Percentiles rank a stretch among this genome's conserved stretches.
Conservation (phyloP, 2,329 filamentous ascomycete species). For the Fusarium decemcellulare region DNA sequence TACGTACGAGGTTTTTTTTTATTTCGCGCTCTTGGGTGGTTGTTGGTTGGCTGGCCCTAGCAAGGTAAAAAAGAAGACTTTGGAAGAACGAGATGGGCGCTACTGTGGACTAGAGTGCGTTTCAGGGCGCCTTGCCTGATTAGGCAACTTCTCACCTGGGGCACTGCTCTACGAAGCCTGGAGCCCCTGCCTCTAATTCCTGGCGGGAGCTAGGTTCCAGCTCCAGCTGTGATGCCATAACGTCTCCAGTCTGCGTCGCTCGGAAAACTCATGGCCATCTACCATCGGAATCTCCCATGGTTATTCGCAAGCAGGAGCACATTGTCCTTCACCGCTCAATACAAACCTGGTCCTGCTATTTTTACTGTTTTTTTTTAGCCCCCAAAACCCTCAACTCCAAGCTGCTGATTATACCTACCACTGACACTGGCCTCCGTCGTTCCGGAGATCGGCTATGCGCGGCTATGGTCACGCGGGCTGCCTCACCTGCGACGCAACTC, state of each 20-base stretch:
- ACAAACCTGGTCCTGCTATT: not conserved
- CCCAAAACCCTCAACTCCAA: constrained; percentile 1
- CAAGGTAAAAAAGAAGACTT: constrained; percentile 3
- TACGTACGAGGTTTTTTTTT: constrained; percentile 5
- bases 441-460: constrained; percentile 37
- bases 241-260: not conserved
- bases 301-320: not conserved
- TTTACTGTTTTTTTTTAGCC: not conserved
- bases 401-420: not conserved
- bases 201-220: not conserved
- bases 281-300: constrained; percentile 2
- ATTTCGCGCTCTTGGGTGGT: not conserved
- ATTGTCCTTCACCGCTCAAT: constrained; percentile 8
- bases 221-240: not conserved
- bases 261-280: not conserved
- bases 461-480: constrained; percentile 25
- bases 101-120: constrained; percentile 12
- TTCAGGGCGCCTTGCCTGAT: constrained; percentile 33
- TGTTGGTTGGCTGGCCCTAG: not conserved
- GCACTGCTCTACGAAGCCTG: not conserved
- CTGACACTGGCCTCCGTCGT: not conserved
- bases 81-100: constrained; percentile 18
- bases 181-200: constrained; percentile 3
- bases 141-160: constrained; percentile 42
- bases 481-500: not conserved